Evolutionary conservation across 1,284 basidiomycete genomes (phyloP).

Genomic region (Ustilago vetiveriae): DNA sequence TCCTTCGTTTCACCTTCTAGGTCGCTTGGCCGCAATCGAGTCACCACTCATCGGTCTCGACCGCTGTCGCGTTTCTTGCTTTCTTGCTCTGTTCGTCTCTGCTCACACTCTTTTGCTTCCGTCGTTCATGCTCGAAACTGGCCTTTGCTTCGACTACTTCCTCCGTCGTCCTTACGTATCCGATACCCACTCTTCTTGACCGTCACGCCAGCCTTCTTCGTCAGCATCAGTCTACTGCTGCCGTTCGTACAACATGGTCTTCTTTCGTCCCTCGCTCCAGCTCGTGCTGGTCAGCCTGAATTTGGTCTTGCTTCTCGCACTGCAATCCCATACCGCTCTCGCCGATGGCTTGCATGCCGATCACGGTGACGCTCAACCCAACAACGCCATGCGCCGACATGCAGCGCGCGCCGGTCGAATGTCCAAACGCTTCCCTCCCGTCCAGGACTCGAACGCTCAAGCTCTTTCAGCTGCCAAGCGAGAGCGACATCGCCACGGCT

Average conservation of each 20-base stretch:
- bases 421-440: slow-evolving; percentile 26
- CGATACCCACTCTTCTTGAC: background rate
- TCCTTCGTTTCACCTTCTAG: too few species aligned
- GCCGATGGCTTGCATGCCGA: slow-evolving; percentile 15
- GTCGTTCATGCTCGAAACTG: too few species aligned
- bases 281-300: slow-evolving; percentile 40
- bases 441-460: background rate
- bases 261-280: slow-evolving; percentile 28
- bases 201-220: background rate
- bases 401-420: slow-evolving; percentile 30
- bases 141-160: background rate
- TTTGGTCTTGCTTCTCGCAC: slow-evolving; percentile 17
- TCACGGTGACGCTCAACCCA: background rate
- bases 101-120: slow-evolving; percentile 26
- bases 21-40: too few species aligned
- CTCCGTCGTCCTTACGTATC: background rate
- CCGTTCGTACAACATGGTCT: slow-evolving; percentile 18
- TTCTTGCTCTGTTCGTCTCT: background rate
- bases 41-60: too few species aligned
- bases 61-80: too few species aligned
- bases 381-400: slow-evolving; percentile 26
- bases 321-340: slow-evolving; percentile 10
- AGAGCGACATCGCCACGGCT: slow-evolving; percentile 5
- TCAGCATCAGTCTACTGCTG: background rate
- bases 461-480: slow-evolving; percentile 9